Percentiles rank a stretch among this genome's conserved stretches.
Conservation (phyloP, 805 yeast genomes). For the Candida verbasci region DNA sequence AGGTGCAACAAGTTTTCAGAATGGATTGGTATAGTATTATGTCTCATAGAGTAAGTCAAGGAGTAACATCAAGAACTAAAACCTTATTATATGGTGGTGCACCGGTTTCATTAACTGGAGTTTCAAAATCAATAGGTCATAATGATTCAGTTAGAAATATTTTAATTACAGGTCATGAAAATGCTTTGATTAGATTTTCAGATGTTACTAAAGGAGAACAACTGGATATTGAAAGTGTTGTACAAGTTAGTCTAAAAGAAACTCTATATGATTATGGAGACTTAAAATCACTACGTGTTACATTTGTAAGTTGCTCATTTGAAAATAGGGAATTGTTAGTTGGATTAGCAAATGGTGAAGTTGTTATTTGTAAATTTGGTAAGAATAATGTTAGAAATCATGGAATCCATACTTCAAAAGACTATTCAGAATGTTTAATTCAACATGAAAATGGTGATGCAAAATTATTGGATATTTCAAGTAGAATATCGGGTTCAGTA, state of each 20-base stretch:
- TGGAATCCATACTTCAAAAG: constrained; percentile 12
- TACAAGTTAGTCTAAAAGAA: constrained; percentile 31
- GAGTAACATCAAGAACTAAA: constrained; percentile 38
- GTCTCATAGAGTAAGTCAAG: constrained; percentile 25
- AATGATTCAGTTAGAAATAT: constrained; percentile 41
- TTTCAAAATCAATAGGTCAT: constrained; percentile 28
- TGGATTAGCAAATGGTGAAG: constrained; percentile 66
- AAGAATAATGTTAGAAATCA: constrained; percentile 14
- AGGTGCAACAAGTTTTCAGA: constrained; percentile 50
- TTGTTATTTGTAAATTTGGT: constrained; percentile 69
- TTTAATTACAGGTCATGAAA: constrained; percentile 81
- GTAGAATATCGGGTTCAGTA: constrained; percentile 45
- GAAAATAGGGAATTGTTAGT: constrained; percentile 73
- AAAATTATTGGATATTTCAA: constrained; percentile 45
- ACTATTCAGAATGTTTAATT: constrained; percentile 24
- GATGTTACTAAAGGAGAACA: constrained; percentile 75
- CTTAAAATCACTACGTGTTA: constrained; percentile 42
- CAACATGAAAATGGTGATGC: constrained; percentile 33
- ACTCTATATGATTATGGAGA: constrained; percentile 23
- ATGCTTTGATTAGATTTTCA: constrained; percentile 79
- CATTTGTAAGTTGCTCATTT: constrained; percentile 67
- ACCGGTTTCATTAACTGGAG: constrained; percentile 42
- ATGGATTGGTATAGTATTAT: constrained; percentile 79
- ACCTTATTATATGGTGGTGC: constrained; percentile 76
- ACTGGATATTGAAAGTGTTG: constrained; percentile 24